A percentile compares a stretch with the other conserved stretches of the same genome.
These are phyloP conservation scores for Hippophae tibetana DNA, from an alignment of 306 rosid genomes.

Conservation along the genomic window DNA sequence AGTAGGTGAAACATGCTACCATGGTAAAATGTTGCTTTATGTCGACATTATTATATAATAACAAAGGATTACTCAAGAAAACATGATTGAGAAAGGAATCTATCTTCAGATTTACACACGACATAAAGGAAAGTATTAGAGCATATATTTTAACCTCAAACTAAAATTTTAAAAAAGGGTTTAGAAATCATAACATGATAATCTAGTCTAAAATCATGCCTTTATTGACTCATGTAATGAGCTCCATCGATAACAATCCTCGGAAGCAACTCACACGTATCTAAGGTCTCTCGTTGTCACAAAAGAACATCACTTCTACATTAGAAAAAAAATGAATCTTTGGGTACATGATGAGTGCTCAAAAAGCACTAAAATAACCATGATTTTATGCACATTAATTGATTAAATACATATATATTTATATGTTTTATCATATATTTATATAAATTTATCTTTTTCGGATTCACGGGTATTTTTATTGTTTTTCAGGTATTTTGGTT, in stretches of 20 bases:
- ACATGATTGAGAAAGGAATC: too few species aligned
- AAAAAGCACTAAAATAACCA: too few species aligned
- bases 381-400: too few species aligned
- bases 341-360: too few species aligned
- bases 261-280: constrained; percentile 73
- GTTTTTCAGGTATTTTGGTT: too few species aligned
- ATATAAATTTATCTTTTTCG: too few species aligned
- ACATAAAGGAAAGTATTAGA: too few species aligned
- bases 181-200: constrained; percentile 61
- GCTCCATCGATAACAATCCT: constrained; percentile 96
- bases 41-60: constrained; percentile 74
- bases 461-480: too few species aligned
- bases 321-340: constrained; percentile 11
- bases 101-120: too few species aligned
- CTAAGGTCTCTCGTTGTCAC: constrained; percentile 67
- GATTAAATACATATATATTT: too few species aligned
- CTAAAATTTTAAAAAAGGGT: constrained; percentile 12
- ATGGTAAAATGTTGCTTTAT: constrained; percentile 89
- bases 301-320: constrained; percentile 87
- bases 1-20: constrained; percentile 4
- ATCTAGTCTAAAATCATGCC: constrained; percentile 98
- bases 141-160: neutral
- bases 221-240: constrained; percentile 99
- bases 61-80: constrained; percentile 18
- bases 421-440: too few species aligned